phyloP scores from a whole-genome alignment of 108 stramenopile species.

The Discostella pseudostelligera region DNA sequence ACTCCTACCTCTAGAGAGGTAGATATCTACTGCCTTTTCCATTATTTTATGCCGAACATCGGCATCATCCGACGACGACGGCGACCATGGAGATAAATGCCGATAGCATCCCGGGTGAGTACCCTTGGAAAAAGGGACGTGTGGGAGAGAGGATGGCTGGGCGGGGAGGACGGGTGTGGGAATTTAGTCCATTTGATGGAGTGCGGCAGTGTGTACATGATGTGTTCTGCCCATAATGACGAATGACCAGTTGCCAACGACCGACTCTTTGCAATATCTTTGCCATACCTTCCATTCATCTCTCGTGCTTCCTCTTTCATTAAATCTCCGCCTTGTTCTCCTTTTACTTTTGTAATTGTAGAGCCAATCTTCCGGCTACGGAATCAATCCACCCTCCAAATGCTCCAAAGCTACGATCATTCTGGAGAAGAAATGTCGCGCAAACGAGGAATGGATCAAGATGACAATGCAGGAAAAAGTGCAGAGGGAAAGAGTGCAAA shows the following conservation, averaged over 20 bases:
- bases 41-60: no score
- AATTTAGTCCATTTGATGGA: no score
- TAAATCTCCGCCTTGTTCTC: neutral
- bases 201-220: no score
- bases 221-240: no score
- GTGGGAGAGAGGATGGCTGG: neutral
- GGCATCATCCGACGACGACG: neutral
- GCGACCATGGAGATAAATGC: neutral
- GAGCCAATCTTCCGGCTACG: slow-evolving; percentile 3
- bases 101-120: slow-evolving; percentile 8
- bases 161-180: neutral
- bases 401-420: slow-evolving; percentile 2
- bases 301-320: neutral
- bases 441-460: neutral
- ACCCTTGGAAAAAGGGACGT: neutral
- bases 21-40: no score
- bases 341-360: neutral
- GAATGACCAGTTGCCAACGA: no score
- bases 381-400: neutral
- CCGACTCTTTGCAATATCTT: no score
- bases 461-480: neutral
- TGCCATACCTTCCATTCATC: no score
- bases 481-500: neutral
- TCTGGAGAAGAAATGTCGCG: slow-evolving; percentile 1
- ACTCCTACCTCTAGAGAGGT: no score